phyloP scores from a whole-genome alignment of 2,329 filamentous ascomycete genomes.

The Exophiala lecanii-corni region DNA sequence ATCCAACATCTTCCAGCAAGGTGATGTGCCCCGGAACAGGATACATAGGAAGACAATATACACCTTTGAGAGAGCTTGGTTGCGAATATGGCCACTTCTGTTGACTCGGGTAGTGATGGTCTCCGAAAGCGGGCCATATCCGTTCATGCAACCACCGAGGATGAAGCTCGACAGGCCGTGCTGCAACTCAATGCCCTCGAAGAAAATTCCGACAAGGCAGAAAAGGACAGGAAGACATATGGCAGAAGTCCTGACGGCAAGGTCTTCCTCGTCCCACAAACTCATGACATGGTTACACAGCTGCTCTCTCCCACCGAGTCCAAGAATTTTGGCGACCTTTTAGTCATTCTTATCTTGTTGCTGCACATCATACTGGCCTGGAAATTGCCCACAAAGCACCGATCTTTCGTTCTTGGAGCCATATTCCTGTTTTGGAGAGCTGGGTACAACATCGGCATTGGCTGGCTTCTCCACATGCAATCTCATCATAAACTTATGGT shows the following conservation, averaged over 20 bases:
- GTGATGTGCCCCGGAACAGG: too few species aligned
- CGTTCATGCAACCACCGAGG: conserved; percentile 31
- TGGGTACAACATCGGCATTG: conserved; percentile 91
- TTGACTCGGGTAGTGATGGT: conserved; percentile 30
- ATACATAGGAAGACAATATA: too few species aligned
- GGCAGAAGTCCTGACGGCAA: conserved; percentile 86
- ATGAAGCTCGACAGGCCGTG: conserved; percentile 44
- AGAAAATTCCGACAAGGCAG: conserved; percentile 41
- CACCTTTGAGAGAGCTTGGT: too few species aligned
- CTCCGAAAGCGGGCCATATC: conserved; percentile 46
- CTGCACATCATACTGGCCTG: conserved; percentile 71
- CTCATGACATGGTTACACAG: conserved; percentile 98
- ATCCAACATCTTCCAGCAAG: too few species aligned
- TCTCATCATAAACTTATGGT: conserved; percentile 84
- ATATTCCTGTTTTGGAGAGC: conserved; percentile 90
- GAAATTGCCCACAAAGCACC: conserved; percentile 63
- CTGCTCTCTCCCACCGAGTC: conserved; percentile 89
- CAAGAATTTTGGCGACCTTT: conserved; percentile 83
- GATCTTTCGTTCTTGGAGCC: conserved; percentile 71
- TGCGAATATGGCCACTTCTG: conserved; percentile 7
- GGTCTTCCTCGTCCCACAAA: conserved; percentile 92
- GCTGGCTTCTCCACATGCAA: conserved; percentile 80
- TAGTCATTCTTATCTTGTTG: conserved; percentile 74
- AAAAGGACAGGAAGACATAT: conserved; percentile 70
- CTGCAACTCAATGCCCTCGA: conserved; percentile 46